A percentile compares a stretch with the other conserved stretches of the same genome.
These are phyloP conservation scores for Mesembryanthemum crystallinum DNA, from an alignment of 148 eudicot genomes.

Conservation along the genomic window DNA sequence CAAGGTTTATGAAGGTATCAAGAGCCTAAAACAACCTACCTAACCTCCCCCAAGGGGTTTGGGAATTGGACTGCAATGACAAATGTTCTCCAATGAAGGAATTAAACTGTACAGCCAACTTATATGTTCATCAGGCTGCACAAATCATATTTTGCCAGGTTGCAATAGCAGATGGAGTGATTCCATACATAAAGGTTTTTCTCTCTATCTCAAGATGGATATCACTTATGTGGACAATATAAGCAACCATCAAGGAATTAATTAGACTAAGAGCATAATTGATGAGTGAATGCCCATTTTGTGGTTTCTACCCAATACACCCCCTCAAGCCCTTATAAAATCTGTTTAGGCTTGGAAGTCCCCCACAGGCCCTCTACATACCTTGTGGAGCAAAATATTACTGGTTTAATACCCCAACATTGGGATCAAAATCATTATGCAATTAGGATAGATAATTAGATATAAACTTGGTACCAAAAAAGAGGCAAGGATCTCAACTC, in stretches of 20 bases:
- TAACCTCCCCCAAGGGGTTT: not conserved
- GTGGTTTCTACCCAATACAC: not conserved
- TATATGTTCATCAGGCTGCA: not conserved
- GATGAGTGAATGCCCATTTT: not conserved
- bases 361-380: not conserved
- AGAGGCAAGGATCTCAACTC: not conserved
- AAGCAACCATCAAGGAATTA: not conserved
- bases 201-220: no score
- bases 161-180: not conserved
- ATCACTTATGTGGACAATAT: no score
- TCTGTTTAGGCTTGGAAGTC: no score
- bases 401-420: not conserved
- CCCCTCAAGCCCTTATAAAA: no score
- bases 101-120: not conserved
- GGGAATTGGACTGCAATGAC: not conserved
- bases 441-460: not conserved
- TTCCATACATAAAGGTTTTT: not conserved
- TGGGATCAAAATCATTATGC: not conserved
- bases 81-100: not conserved
- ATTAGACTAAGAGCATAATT: not conserved
- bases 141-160: not conserved
- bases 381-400: not conserved
- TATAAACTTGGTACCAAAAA: not conserved
- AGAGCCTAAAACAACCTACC: slow-evolving; percentile 2
- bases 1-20: not conserved